Evolutionary conservation across 1,139 yeast genomes (phyloP).

Genomic region (Geotrichum australiense): DNA sequence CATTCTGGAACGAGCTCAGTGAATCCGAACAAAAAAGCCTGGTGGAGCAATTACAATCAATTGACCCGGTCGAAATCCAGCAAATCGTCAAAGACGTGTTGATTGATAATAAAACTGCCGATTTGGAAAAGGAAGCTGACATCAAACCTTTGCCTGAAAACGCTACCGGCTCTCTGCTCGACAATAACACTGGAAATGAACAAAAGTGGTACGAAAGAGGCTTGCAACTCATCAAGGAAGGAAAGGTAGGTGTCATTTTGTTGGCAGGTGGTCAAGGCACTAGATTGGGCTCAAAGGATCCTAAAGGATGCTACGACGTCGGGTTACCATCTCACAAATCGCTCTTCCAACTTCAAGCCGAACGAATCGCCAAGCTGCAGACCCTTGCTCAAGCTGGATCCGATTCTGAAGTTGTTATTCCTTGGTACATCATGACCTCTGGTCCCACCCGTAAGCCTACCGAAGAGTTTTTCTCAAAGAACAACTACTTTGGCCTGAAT

Average conservation of each 20-base stretch:
- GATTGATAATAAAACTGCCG: conserved; percentile 15
- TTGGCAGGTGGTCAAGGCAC: conserved; percentile 99
- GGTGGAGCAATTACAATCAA: conserved; percentile 30
- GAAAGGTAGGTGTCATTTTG: conserved; percentile 79
- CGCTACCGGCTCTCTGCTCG: conserved; percentile 34
- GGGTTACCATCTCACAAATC: conserved; percentile 78
- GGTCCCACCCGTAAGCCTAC: conserved; percentile 79
- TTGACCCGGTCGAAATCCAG: conserved; percentile 34
- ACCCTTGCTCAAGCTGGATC: conserved; percentile 40
- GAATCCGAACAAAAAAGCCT: conserved; percentile 27
- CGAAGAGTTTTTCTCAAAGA: conserved; percentile 55
- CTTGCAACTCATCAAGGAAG: conserved; percentile 55
- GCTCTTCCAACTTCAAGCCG: conserved; percentile 89
- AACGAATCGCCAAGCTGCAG: conserved; percentile 63
- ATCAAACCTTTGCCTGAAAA: conserved; percentile 34
- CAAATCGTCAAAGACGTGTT: conserved; percentile 29
- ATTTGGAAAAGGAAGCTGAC: conserved; percentile 12
- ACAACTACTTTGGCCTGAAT: conserved; percentile 65
- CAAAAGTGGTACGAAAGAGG: conserved; percentile 55
- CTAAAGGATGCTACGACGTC: conserved; percentile 91
- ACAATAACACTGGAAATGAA: conserved; percentile 21
- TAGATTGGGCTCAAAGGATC: conserved; percentile 77
- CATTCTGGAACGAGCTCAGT: conserved; percentile 33
- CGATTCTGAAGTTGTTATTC: too few relatives aligned
- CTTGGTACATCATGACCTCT: conserved; percentile 95